Evolutionary conservation across 148 eudicot genomes (phyloP).

Genomic region (Agrostemma githago): DNA sequence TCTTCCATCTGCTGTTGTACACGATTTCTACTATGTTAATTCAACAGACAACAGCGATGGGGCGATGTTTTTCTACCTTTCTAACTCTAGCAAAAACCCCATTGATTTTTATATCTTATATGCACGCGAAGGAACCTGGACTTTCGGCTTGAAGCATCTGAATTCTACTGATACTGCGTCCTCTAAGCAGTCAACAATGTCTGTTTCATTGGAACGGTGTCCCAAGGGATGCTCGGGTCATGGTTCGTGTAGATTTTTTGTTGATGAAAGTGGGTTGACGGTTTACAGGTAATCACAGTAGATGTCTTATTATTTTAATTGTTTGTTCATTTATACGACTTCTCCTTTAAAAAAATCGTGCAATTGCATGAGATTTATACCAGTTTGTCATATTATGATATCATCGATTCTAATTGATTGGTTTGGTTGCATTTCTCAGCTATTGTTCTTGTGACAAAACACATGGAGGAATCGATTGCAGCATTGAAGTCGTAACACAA

Average conservation of each 20-base stretch:
- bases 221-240: slow-evolving; percentile 71
- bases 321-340: too few species aligned
- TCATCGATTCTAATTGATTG: slow-evolving; percentile 1
- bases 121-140: slow-evolving; percentile 79
- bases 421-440: slow-evolving; percentile 35
- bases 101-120: slow-evolving; percentile 67
- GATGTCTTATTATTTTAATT: not conserved
- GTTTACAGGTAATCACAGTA: slow-evolving; percentile 53
- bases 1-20: slow-evolving; percentile 53
- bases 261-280: slow-evolving; percentile 80
- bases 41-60: slow-evolving; percentile 60
- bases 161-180: slow-evolving; percentile 26
- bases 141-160: slow-evolving; percentile 54
- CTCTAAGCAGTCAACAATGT: slow-evolving; percentile 35
- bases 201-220: slow-evolving; percentile 86
- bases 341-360: too few species aligned
- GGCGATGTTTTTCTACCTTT: slow-evolving; percentile 57
- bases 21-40: slow-evolving; percentile 70
- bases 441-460: slow-evolving; percentile 79
- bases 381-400: not conserved
- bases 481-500: slow-evolving; percentile 65
- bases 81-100: slow-evolving; percentile 51
- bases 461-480: slow-evolving; percentile 92
- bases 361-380: too few species aligned
- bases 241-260: slow-evolving; percentile 50